phyloP scores from a whole-genome alignment of 2,329 filamentous ascomycete genomes.

The Colletotrichum sp. region DNA sequence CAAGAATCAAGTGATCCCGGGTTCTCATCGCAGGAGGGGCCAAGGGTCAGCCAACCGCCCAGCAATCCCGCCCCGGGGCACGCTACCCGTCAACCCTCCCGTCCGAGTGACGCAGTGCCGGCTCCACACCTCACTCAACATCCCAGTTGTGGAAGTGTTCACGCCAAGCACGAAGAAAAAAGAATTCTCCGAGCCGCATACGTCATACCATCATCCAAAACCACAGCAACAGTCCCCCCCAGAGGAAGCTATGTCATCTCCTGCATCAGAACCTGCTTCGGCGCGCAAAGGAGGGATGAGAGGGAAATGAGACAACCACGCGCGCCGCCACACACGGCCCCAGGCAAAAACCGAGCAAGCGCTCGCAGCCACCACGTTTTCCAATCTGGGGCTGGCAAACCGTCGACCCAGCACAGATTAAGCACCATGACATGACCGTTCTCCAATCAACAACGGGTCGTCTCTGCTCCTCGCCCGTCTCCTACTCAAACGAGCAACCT shows the following conservation, averaged over 20 bases:
- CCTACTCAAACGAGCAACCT: not conserved
- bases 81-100: slow-evolving; percentile 3
- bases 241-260: slow-evolving; percentile 9
- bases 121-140: slow-evolving; percentile 4
- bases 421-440: slow-evolving; percentile 14
- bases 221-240: not conserved
- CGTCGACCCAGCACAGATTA: not conserved
- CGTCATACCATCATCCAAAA: slow-evolving; percentile 3
- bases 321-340: not conserved
- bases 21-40: not conserved
- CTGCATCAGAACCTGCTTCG: slow-evolving; percentile 9
- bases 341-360: not conserved
- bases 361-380: slow-evolving; percentile 13
- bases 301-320: slow-evolving; percentile 7
- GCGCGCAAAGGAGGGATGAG: not conserved
- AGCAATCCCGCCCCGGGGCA: not conserved
- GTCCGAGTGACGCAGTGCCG: slow-evolving; percentile 13
- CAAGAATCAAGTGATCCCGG: not conserved
- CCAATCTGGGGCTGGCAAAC: not conserved
- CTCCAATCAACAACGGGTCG: not conserved
- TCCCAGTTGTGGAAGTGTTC: not conserved
- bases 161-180: not conserved
- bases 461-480: not conserved
- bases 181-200: slow-evolving; percentile 13
- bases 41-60: not conserved